Base-by-base conservation (phyloP, 2,329 filamentous ascomycete species). In the Pseudomassariella vexata region DNA sequence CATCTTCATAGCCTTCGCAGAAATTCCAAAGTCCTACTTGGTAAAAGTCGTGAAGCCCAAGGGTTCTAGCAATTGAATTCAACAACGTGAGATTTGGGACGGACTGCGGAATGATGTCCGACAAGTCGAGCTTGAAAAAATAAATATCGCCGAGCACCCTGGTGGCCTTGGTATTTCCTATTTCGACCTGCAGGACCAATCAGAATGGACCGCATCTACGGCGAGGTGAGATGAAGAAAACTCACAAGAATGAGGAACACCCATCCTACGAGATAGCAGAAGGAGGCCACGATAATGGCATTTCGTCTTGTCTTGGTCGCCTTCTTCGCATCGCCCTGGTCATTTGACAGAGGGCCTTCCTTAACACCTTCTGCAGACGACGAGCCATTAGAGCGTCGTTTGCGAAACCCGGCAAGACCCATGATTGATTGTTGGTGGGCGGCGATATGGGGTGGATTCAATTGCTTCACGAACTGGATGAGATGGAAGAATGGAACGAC, bases 31-130 rank as follows among this genome's bases (percentile, higher is more conserved):
- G 63, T 5, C 89, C 89, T 18, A 94, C 84, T 49, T 88, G 84
- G 59, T 95, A 95, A 61, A 94, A 95, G 59, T 95, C 90, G 55
- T 94, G 87, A 29, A 95, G 70, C 19, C 89, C 90, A 33, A 95
- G 68, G 15, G 82, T 85, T 31, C 85, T 80, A 4, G 88, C 87
- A 44, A 95, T 88, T 27, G 80, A 87, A 65, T 94, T 94, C 59
- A 94, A 82, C 27, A 95, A 70, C 7, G 44, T 48, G 16, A 62
- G 8, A 79, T 77, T 82, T 24, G 82, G 81, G 11, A 85, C 73
- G 5, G 74, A 77, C 20, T 76, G 65, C 0, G 84, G 83, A 35
- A 95, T 81, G 53, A 95, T 82, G 49, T 94, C 74, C 45, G 84
- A 76, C 29, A 95, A 72, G 58, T 94, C 75, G 48, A 95, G 75